Percentiles rank a stretch among this genome's conserved stretches.
phyloP scores from a whole-genome alignment of 306 rosid genomes.

The Prinsepia uniflora region DNA sequence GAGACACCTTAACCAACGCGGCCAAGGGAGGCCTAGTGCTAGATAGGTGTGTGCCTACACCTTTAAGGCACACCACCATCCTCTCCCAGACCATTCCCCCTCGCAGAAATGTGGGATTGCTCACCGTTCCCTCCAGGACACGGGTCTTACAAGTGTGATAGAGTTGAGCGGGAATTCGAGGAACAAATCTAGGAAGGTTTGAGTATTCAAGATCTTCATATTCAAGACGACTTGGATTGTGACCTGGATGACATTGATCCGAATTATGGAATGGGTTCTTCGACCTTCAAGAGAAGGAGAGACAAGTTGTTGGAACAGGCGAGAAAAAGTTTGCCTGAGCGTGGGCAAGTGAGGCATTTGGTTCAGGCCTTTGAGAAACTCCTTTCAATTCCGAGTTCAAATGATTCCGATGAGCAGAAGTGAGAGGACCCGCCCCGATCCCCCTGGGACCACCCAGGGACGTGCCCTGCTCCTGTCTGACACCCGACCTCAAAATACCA shows the following conservation, averaged over 20 bases:
- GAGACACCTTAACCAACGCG: too few species aligned
- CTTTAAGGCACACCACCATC: too few species aligned
- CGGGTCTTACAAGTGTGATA: constrained; percentile 21
- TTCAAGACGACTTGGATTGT: constrained; percentile 15
- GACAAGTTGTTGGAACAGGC: constrained; percentile 72
- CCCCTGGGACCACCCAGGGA: too few species aligned
- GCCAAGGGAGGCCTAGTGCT: too few species aligned
- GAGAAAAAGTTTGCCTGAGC: constrained; percentile 65
- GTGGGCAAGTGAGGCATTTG: constrained; percentile 77
- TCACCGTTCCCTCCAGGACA: too few species aligned
- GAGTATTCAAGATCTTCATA: constrained; percentile 57
- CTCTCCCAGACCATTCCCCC: too few species aligned
- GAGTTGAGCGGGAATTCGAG: constrained; percentile 47
- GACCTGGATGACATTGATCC: constrained; percentile 21
- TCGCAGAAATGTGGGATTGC: too few species aligned
- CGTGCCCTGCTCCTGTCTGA: too few species aligned
- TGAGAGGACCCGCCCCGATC: too few species aligned
- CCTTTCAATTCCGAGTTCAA: constrained; percentile 38
- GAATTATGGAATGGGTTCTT: constrained; percentile 20
- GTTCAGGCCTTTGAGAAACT: constrained; percentile 86
- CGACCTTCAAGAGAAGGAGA: constrained; percentile 61
- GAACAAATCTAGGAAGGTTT: constrained; percentile 51
- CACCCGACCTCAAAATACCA: too few species aligned
- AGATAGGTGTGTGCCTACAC: too few species aligned
- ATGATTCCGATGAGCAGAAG: constrained; percentile 22